These are phyloP conservation scores for Boletus rubropictus DNA, from an alignment of 768 basidiomycete genomes.

Conservation along the genomic window DNA sequence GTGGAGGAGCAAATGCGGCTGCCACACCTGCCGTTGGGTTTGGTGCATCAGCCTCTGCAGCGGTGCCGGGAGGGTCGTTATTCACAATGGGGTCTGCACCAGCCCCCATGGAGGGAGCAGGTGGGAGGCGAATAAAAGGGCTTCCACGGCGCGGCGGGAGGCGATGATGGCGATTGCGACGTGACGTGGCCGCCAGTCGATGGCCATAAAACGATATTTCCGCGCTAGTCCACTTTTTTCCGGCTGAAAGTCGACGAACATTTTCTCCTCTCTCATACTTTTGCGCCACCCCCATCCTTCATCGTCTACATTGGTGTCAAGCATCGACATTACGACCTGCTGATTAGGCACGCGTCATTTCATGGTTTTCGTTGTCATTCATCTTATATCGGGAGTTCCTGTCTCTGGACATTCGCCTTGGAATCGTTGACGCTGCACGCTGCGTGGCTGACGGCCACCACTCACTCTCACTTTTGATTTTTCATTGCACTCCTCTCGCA, in stretches of 20 bases:
- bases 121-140: constrained; percentile 46
- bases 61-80: constrained; percentile 32
- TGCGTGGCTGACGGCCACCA: constrained; percentile 29
- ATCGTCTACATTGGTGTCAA: constrained; percentile 20
- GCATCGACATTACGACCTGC: constrained; percentile 15
- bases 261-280: constrained; percentile 6
- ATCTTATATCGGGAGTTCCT: constrained; percentile 7
- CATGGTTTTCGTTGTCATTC: constrained; percentile 4
- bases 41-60: constrained; percentile 32
- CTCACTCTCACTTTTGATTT: constrained; percentile 11
- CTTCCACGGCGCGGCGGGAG: constrained; percentile 42
- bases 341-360: constrained; percentile 5
- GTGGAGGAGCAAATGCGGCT: constrained; percentile 27
- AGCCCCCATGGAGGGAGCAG: constrained; percentile 32
- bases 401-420: constrained; percentile 10
- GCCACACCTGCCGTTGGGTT: constrained; percentile 39
- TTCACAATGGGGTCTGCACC: constrained; percentile 62
- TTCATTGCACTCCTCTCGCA: constrained; percentile 10
- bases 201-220: constrained; percentile 7
- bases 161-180: constrained; percentile 15
- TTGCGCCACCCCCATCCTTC: constrained; percentile 18
- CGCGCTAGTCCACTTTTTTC: not conserved
- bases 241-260: constrained; percentile 11
- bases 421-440: constrained; percentile 15
- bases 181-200: constrained; percentile 11